Conservation (phyloP, 1,284 basidiomycete species). For the Hymenochaete sp. region DNA sequence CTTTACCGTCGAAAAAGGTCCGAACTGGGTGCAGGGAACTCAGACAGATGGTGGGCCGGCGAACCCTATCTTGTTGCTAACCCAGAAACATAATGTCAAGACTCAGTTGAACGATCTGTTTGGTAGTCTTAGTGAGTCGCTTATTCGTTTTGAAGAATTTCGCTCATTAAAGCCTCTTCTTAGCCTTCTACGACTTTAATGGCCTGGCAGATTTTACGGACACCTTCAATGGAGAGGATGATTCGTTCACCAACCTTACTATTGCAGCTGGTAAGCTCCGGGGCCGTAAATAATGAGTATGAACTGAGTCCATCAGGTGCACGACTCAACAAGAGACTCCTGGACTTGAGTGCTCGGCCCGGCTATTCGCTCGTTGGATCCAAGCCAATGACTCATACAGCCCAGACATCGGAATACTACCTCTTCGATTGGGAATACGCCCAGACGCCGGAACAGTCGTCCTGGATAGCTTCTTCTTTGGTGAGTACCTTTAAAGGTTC, state of each 20-base stretch:
- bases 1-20: conserved; percentile 49
- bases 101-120: conserved; percentile 40
- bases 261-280: conserved; percentile 33
- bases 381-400: conserved; percentile 34
- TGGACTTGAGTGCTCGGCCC: conserved; percentile 41
- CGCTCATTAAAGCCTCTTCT: neutral
- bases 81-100: conserved; percentile 45
- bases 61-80: conserved; percentile 57
- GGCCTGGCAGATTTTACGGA: conserved; percentile 41
- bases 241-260: conserved; percentile 36
- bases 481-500: conserved; percentile 27
- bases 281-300: conserved; percentile 2
- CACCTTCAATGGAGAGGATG: conserved; percentile 32
- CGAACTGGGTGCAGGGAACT: conserved; percentile 69
- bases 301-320: conserved; percentile 27
- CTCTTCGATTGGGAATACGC: conserved; percentile 47
- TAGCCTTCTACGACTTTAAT: conserved; percentile 44
- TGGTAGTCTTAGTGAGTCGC: conserved; percentile 43
- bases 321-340: conserved; percentile 33
- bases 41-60: conserved; percentile 39
- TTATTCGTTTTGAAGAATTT: neutral
- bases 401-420: conserved; percentile 45
- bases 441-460: conserved; percentile 52
- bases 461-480: conserved; percentile 54
- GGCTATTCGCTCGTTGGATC: conserved; percentile 42